Base-by-base conservation (phyloP, 768 basidiomycete genomes). In the Boletus insuetus region DNA sequence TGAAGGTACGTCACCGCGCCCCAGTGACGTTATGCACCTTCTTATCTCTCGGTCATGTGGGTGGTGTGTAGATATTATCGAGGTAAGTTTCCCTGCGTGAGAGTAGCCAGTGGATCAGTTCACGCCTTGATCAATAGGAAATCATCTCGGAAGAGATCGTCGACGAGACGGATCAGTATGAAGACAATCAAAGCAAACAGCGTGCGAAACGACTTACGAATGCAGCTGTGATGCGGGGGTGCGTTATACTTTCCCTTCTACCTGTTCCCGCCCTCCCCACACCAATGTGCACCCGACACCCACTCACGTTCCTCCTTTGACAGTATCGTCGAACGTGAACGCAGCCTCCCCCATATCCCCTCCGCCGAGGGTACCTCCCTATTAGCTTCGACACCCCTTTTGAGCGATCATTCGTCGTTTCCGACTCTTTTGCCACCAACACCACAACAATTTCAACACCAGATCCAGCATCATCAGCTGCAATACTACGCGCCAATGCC, bases 91-190 rank as follows among this genome's bases (percentile, higher is more conserved):
- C 12, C 14, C 4, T 53, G 64, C 59, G 43, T 17, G 41, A 47
- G n/a, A 57, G 44, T 48, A 13, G 38, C 49, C 37, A 20, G 5
- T 12, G 35, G 35, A 37, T 37, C 35, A 37, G 16, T 29, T 29
- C 29, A 8, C 29, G 29, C 29, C 29, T 29, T 29, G 9, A 29
- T 29, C 7, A 67, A 58, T 72, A 91, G 81, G 94, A 96, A 79
- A 97, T 98, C 58, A 91, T 98, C 19, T 87, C 89, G 0, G 94
- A 97, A 73, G 95, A 97, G 69, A 96, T 97, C 51, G 89, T 96
- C 31, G 94, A 96, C 64, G 94, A 97, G 72, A 96, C 94, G 3
- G 94, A 97, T 72, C 80, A 85, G 26, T 95, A 89, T 62, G 85
- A 91, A 60, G 91, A 93, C 61, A 97, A 96, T 65, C 85, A 85